A percentile compares a stretch with the other conserved stretches of the same genome.
Evolutionary conservation across 345 rosid genomes (phyloP).

Genomic region (Lepidium didymum): DNA sequence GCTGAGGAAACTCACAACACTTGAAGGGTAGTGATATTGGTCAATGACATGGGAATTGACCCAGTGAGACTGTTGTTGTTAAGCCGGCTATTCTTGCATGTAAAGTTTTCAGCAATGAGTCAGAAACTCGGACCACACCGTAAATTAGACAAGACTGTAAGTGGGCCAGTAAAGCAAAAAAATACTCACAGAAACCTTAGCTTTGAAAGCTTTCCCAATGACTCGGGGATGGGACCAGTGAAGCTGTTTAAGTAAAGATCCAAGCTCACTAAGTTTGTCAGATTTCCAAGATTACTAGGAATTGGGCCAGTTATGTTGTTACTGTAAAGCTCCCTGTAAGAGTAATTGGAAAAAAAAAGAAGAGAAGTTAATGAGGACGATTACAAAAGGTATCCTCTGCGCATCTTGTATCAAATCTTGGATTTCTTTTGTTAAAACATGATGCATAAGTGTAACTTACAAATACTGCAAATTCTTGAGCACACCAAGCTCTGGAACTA

Average conservation of each 20-base stretch:
- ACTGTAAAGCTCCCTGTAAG: conserved; percentile 90
- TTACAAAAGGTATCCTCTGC: not conserved
- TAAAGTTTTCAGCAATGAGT: conserved; percentile 12
- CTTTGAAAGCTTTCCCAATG: conserved; percentile 82
- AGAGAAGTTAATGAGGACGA: not conserved
- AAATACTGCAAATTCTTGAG: conserved; percentile 92
- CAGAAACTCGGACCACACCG: not conserved
- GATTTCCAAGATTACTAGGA: conserved; percentile 91
- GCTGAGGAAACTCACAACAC: conserved; percentile 62
- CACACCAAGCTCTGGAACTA: conserved; percentile 85
- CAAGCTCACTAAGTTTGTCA: conserved; percentile 95
- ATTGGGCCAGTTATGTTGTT: conserved; percentile 84
- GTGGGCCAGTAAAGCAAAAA: conserved; percentile 3
- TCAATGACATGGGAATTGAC: conserved; percentile 81
- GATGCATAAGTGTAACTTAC: conserved; percentile 36
- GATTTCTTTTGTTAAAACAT: not conserved
- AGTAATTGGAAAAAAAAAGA: not conserved
- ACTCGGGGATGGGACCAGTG: conserved; percentile 80
- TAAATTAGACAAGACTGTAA: conserved; percentile 5
- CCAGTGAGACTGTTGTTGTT: conserved; percentile 89
- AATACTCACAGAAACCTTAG: conserved; percentile 86
- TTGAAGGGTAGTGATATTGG: conserved; percentile 85
- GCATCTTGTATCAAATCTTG: not conserved
- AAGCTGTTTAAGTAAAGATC: conserved; percentile 96
- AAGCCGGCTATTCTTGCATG: conserved; percentile 80